Evolutionary conservation across 345 rosid species (phyloP), one percentile per base, ranked within the genome.

Genomic region (Aurinia saxatilis): DNA sequence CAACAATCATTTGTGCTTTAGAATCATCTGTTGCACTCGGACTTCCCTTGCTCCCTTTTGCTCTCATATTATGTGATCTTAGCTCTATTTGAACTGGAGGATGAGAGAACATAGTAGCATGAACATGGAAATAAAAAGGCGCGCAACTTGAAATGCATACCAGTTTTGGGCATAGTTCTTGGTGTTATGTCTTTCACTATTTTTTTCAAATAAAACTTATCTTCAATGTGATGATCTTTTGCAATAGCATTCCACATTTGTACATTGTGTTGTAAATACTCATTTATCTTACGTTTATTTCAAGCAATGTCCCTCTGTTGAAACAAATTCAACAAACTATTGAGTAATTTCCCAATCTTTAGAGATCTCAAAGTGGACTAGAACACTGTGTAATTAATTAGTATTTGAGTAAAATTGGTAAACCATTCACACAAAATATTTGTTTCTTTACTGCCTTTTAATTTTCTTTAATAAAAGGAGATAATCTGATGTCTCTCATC

Each of bases 1-100:
- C 73, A 34, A 79, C 65, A 45, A 92, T 80, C 35, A 65, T 62
- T 12, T 64, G 58, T 34, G 98, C 87, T 71, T 71, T 76, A 10
- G 80, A 80, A 64, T 84, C 91, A 72, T 92, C 98, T 74, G 71
- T 79, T 71, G 87, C 91, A 59, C 75, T 48, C 91, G 91, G 50
- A 82, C 47, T 74, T 78, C 86, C 72, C 96, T 86, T 58, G 73
- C 78, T 13, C 50, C 58, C 30, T n/a, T 10, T 63, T 34, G 60
- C 17, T 35, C 23, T 63, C 55, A 55, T 56, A 14, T 55, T 50
- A 35, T 35, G 65, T 57, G 60, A 40, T 50, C 5, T 55, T n/a
- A n/a, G n/a, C n/a, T n/a, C n/a, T n/a, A n/a, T n/a, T 31, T 35
- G 50, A 64, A 57, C 46, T 50, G 70, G 71, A 50, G 70, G 66